phyloP scores from a whole-genome alignment of 192 early-diverging fungal genomes.

The Backusella macrospora region DNA sequence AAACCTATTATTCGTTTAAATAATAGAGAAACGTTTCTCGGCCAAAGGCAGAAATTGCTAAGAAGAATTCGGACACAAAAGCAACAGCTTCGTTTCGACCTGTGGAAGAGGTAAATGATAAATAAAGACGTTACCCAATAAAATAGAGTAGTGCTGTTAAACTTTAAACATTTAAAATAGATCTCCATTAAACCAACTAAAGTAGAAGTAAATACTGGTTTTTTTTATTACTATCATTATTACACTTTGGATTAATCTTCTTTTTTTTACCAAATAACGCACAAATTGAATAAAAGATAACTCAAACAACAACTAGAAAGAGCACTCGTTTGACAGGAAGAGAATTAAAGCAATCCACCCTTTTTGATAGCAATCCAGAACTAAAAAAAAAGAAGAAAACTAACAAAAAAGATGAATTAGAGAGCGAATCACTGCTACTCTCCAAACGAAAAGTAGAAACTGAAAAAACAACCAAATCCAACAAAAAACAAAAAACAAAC shows the following conservation, averaged over 20 bases:
- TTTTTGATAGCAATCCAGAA: neutral
- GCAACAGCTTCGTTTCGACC: constrained; percentile 14
- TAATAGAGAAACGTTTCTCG: neutral
- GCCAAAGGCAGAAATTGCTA: neutral
- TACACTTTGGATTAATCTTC: neutral
- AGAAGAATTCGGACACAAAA: neutral
- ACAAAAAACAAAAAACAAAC: constrained; percentile 16
- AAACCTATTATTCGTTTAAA: neutral
- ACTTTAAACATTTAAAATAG: neutral
- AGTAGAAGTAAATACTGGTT: neutral
- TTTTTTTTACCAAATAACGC: neutral
- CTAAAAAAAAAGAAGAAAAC: neutral
- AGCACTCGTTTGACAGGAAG: neutral
- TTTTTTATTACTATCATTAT: neutral
- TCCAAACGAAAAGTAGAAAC: neutral
- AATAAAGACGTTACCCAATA: neutral
- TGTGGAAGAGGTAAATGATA: constrained; percentile 3
- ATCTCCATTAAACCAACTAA: constrained; percentile 1
- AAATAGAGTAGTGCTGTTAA: neutral
- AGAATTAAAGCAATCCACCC: neutral
- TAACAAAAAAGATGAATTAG: neutral
- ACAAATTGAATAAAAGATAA: neutral
- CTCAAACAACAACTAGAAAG: neutral
- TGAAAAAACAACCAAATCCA: neutral
- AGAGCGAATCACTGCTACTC: neutral